Conservation (phyloP, 129 eudicot genomes). For the Calendula officinalis region DNA sequence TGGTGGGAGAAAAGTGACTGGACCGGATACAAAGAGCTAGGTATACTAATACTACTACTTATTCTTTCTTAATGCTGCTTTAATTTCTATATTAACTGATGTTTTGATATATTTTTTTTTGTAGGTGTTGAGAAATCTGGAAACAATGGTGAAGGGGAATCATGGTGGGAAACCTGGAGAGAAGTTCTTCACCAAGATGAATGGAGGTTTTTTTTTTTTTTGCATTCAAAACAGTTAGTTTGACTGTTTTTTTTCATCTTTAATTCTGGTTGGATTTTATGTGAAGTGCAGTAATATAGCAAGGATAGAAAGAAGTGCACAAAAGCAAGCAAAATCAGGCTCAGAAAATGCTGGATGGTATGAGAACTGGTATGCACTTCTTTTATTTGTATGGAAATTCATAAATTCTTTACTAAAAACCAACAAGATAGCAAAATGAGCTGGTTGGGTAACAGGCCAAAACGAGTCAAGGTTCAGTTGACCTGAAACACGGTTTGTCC, state of each 20-base stretch:
- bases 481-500: no score
- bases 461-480: no score
- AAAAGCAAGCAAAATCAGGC: constrained; percentile 95
- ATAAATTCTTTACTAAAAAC: not conserved
- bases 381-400: not conserved
- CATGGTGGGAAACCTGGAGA: constrained; percentile 99
- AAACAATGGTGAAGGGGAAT: constrained; percentile 82
- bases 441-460: no score
- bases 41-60: constrained; percentile 31
- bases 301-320: constrained; percentile 93
- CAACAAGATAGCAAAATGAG: no score
- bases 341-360: constrained; percentile 94
- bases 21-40: constrained; percentile 97
- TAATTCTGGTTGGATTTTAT: not conserved
- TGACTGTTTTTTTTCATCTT: constrained; percentile 2
- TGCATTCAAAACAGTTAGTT: not conserved
- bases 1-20: constrained; percentile 99
- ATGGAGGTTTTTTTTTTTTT: constrained; percentile 61
- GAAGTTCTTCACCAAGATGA: constrained; percentile 98
- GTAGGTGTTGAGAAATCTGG: constrained; percentile 88
- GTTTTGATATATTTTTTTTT: not conserved
- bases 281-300: constrained; percentile 71
- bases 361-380: constrained; percentile 43
- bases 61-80: not conserved
- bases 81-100: not conserved